Evolutionary conservation across 805 yeast species (phyloP).

Genomic region (Saccharomycopsis schoenii): DNA sequence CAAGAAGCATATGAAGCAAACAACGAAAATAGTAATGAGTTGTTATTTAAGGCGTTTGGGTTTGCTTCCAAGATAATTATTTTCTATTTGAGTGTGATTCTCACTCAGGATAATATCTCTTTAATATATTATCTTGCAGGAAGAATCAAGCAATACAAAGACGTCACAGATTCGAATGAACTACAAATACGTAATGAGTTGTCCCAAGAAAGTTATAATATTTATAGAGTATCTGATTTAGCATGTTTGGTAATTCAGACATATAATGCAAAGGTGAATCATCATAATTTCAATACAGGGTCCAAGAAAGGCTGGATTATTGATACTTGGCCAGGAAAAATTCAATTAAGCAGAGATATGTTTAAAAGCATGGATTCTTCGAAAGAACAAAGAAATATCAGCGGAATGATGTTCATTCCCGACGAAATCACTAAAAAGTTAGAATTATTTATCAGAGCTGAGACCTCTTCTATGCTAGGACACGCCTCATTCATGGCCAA

Average conservation of each 20-base stretch:
- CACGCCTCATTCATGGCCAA: background rate
- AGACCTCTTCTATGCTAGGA: background rate
- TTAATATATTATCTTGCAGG: constrained; percentile 67
- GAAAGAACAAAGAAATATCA: constrained; percentile 46
- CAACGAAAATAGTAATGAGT: constrained; percentile 17
- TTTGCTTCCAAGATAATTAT: constrained; percentile 52
- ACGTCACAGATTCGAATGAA: constrained; percentile 27
- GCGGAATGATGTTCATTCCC: constrained; percentile 35
- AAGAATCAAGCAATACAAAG: constrained; percentile 69
- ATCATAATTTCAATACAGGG: constrained; percentile 20
- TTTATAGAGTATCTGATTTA: constrained; percentile 65
- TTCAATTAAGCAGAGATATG: constrained; percentile 59
- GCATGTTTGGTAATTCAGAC: constrained; percentile 57
- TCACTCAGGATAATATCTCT: constrained; percentile 58
- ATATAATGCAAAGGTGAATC: constrained; percentile 20
- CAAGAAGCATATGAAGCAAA: constrained; percentile 20
- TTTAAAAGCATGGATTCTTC: constrained; percentile 51
- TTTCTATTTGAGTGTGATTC: constrained; percentile 50
- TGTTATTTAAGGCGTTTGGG: constrained; percentile 33
- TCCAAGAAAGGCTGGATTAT: constrained; percentile 50
- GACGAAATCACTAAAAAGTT: background rate
- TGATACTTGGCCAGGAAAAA: constrained; percentile 74
- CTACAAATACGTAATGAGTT: constrained; percentile 17
- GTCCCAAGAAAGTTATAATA: constrained; percentile 23
- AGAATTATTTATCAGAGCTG: constrained; percentile 3